phyloP scores from a whole-genome alignment of 140 eudicot genomes.

The Oenanthe javanica region DNA sequence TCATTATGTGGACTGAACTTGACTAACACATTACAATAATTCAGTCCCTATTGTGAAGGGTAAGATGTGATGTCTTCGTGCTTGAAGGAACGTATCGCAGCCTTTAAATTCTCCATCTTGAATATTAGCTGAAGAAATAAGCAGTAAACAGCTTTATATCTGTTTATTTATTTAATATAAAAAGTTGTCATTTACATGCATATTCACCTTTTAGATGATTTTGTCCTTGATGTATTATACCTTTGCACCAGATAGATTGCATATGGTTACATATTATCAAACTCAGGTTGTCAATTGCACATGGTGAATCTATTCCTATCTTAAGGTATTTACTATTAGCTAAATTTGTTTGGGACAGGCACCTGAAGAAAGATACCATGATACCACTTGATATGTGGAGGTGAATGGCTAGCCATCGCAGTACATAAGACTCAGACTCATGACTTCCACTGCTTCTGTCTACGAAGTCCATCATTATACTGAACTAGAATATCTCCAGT shows the following conservation, averaged over 20 bases:
- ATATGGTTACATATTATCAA: background rate
- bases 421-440: constrained; percentile 21
- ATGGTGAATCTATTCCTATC: background rate
- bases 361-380: constrained; percentile 8
- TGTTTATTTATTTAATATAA: background rate
- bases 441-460: background rate
- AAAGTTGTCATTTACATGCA: background rate
- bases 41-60: background rate
- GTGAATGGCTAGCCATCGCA: background rate
- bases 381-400: constrained; percentile 11
- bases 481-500: constrained; percentile 13
- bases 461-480: background rate
- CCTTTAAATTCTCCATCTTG: background rate
- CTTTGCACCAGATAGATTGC: background rate
- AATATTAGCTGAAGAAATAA: background rate
- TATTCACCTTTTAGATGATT: background rate
- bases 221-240: background rate
- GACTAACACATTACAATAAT: too few species aligned
- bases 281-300: constrained; percentile 11
- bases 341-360: constrained; percentile 20
- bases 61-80: background rate
- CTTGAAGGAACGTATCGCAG: background rate
- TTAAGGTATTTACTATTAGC: background rate
- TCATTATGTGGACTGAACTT: background rate
- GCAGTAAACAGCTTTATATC: background rate